Evolutionary conservation across 2,329 filamentous ascomycete genomes (phyloP).

Genomic region (Exophiala viscosa): DNA sequence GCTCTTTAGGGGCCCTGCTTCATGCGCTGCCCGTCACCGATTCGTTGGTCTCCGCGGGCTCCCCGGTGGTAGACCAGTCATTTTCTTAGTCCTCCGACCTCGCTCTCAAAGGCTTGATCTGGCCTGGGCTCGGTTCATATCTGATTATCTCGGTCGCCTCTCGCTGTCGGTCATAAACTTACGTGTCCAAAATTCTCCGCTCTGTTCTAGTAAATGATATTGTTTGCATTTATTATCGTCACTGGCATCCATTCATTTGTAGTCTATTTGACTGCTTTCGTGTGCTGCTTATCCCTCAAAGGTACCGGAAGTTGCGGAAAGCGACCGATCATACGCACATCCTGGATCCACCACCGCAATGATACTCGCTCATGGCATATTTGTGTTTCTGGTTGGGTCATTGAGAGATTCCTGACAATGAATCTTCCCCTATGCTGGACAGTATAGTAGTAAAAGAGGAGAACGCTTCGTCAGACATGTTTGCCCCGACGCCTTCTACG

Average conservation of each 20-base stretch:
- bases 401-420: neutral
- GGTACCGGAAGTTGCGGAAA: too few relatives aligned
- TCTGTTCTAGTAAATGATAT: neutral
- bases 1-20: neutral
- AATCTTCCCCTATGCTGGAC: neutral
- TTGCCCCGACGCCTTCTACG: neutral
- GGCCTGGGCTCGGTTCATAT: slow-evolving; percentile 9
- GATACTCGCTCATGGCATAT: too few relatives aligned
- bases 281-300: too few relatives aligned
- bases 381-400: neutral
- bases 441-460: too few relatives aligned
- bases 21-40: neutral
- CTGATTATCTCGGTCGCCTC: slow-evolving; percentile 1
- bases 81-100: neutral
- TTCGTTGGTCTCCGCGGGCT: slow-evolving; percentile 6
- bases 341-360: too few relatives aligned
- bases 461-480: neutral
- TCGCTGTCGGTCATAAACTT: neutral
- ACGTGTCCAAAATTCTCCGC: neutral
- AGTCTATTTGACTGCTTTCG: too few relatives aligned
- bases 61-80: neutral
- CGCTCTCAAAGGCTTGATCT: slow-evolving; percentile 3
- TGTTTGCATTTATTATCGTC: too few relatives aligned
- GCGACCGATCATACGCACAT: too few relatives aligned
- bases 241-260: too few relatives aligned